These are phyloP conservation scores for Myriosclerotinia duriaeana DNA, from an alignment of 2,329 filamentous ascomycete species.

Conservation along the genomic window DNA sequence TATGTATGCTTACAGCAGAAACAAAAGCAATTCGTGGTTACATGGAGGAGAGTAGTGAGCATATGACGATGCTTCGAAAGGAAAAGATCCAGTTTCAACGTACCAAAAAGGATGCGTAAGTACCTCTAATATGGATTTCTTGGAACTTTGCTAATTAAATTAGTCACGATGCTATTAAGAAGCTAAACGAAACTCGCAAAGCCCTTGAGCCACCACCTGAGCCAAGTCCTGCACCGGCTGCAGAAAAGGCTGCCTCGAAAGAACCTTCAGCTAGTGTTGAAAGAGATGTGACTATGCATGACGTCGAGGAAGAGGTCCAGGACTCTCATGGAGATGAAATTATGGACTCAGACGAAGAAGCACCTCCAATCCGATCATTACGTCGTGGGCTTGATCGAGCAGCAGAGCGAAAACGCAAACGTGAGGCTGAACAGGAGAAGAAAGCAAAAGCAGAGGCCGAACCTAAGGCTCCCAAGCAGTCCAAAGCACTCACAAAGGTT, in stretches of 20 bases:
- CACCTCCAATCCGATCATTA: conserved; percentile 53
- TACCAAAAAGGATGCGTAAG: conserved; percentile 66
- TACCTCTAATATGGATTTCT: conserved; percentile 28
- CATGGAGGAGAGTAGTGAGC: conserved; percentile 87
- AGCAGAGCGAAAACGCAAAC: conserved; percentile 72
- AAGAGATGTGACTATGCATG: conserved; percentile 61
- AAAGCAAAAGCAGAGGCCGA: conserved; percentile 59
- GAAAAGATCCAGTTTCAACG: conserved; percentile 93
- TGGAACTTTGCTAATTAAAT: conserved; percentile 36
- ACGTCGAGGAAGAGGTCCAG: conserved; percentile 62
- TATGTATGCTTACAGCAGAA: conserved; percentile 81
- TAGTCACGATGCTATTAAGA: conserved; percentile 69
- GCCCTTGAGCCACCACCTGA: conserved; percentile 67
- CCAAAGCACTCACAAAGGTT: conserved; percentile 85
- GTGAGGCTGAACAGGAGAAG: conserved; percentile 68
- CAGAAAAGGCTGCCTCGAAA: conserved; percentile 14
- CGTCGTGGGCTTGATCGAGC: conserved; percentile 67
- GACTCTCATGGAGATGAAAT: conserved; percentile 57
- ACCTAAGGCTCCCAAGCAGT: conserved; percentile 68
- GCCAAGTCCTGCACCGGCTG: conserved; percentile 51
- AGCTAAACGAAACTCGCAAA: conserved; percentile 71
- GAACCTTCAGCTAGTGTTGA: conserved; percentile 38
- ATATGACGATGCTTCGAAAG: conserved; percentile 93
- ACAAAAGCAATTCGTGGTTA: conserved; percentile 85
- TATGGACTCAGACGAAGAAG: conserved; percentile 70